Evolutionary conservation across 2,329 filamentous ascomycete species (phyloP).

Genomic region (Hypoxylon sp.): DNA sequence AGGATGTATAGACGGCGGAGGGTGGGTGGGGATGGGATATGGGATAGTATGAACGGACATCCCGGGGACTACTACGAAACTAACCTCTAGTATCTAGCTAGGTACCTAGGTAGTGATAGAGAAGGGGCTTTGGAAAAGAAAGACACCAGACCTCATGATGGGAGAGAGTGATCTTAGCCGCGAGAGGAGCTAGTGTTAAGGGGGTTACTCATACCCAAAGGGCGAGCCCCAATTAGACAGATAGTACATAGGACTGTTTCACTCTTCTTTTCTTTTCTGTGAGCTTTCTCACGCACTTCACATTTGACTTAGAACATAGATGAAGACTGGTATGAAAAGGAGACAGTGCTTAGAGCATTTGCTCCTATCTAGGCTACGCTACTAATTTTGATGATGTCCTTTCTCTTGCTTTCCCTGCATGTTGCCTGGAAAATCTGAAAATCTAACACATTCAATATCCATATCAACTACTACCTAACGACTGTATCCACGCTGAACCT

Average conservation of each 20-base stretch:
- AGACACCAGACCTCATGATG: too few relatives aligned
- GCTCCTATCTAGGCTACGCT: slow-evolving; percentile 2
- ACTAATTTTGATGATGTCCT: background rate
- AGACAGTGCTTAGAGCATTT: background rate
- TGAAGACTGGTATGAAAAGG: background rate
- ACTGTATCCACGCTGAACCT: background rate
- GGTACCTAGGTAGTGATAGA: background rate
- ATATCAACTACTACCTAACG: background rate
- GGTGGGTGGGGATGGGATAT: background rate
- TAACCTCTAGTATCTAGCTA: background rate
- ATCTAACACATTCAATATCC: background rate
- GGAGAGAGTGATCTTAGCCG: too few relatives aligned
- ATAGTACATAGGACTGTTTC: too few relatives aligned
- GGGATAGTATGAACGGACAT: background rate
- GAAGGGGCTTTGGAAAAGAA: background rate
- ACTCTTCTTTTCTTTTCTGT: background rate
- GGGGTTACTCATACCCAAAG: background rate
- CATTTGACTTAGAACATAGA: background rate
- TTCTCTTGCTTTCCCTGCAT: background rate
- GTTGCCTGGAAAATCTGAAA: background rate
- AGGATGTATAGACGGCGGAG: background rate
- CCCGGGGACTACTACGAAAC: background rate
- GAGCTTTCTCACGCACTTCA: slow-evolving; percentile 3
- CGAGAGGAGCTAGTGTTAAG: background rate
- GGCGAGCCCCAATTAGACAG: slow-evolving; percentile 8